Percentiles rank a stretch among this genome's conserved stretches.
phyloP scores from a whole-genome alignment of 768 basidiomycete species.

The Termitomyces sp. region DNA sequence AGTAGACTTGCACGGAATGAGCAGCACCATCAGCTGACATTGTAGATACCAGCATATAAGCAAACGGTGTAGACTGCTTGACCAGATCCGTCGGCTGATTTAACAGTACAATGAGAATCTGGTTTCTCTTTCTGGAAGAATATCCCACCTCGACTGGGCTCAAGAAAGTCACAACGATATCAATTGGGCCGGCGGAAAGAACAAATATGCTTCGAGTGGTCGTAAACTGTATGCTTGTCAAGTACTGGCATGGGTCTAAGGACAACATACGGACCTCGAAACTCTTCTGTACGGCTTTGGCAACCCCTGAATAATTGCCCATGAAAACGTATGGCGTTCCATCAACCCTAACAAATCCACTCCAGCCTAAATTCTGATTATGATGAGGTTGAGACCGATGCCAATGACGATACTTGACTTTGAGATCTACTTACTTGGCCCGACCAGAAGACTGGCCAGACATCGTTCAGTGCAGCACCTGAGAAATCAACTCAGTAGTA shows the following conservation, averaged over 20 bases:
- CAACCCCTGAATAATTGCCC: slow-evolving; percentile 40
- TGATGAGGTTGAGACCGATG: not conserved
- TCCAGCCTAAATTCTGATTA: slow-evolving; percentile 53
- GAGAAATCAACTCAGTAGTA: no score
- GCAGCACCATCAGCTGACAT: no score
- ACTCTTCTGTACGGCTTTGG: slow-evolving; percentile 51
- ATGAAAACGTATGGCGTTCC: slow-evolving; percentile 48
- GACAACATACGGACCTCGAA: slow-evolving; percentile 29
- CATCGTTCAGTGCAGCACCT: slow-evolving; percentile 37
- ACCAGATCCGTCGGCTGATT: slow-evolving; percentile 49
- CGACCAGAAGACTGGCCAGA: slow-evolving; percentile 66
- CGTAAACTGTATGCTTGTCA: slow-evolving; percentile 44
- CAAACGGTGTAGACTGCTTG: slow-evolving; percentile 21
- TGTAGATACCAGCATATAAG: no score
- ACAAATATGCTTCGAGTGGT: no score
- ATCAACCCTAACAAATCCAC: slow-evolving; percentile 57
- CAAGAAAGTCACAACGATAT: no score
- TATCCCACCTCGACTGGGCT: slow-evolving; percentile 34
- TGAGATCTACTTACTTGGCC: slow-evolving; percentile 34
- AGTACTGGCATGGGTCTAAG: not conserved
- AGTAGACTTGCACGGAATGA: no score
- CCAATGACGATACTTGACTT: not conserved
- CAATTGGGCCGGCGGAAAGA: no score
- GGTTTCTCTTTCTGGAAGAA: not conserved
- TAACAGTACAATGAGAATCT: not conserved